Percentiles rank a stretch among this genome's conserved stretches.
phyloP scores from a whole-genome alignment of 2,329 filamentous ascomycete genomes.

The Penicillium fuscoglaucum region DNA sequence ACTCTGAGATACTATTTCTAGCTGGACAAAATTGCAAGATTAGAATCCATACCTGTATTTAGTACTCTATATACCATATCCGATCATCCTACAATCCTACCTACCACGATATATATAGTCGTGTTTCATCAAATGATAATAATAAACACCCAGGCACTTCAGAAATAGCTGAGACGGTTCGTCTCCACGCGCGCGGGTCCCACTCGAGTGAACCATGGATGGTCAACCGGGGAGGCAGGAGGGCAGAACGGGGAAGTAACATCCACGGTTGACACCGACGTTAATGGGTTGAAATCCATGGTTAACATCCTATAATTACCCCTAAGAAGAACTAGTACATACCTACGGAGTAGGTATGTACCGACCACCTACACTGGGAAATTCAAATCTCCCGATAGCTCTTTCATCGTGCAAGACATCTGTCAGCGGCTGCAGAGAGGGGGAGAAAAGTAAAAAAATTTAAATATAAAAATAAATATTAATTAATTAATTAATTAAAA shows the following conservation, averaged over 20 bases:
- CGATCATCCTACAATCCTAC: no score
- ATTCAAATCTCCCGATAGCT: not conserved
- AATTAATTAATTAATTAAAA: no score
- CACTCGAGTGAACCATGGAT: conserved; percentile 10
- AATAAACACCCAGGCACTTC: not conserved
- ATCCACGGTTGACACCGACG: not conserved
- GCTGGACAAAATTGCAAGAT: not conserved
- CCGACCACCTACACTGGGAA: not conserved
- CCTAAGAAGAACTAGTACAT: not conserved
- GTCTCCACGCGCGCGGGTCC: conserved; percentile 10
- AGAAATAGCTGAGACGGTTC: not conserved
- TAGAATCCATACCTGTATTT: not conserved
- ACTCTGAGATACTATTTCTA: not conserved
- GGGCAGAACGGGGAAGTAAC: not conserved
- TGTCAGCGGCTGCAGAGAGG: conserved; percentile 10
- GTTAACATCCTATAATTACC: not conserved
- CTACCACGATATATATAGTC: not conserved
- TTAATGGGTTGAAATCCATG: not conserved
- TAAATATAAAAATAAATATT: no score
- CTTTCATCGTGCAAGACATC: conserved; percentile 15
- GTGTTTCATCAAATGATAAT: not conserved
- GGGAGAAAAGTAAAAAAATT: not conserved
- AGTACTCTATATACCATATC: not conserved
- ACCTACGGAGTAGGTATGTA: no score
- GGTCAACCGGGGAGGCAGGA: not conserved